A percentile compares a stretch with the other conserved stretches of the same genome.
Conservation (phyloP, 345 rosid genomes). For the Combretum micranthum region DNA sequence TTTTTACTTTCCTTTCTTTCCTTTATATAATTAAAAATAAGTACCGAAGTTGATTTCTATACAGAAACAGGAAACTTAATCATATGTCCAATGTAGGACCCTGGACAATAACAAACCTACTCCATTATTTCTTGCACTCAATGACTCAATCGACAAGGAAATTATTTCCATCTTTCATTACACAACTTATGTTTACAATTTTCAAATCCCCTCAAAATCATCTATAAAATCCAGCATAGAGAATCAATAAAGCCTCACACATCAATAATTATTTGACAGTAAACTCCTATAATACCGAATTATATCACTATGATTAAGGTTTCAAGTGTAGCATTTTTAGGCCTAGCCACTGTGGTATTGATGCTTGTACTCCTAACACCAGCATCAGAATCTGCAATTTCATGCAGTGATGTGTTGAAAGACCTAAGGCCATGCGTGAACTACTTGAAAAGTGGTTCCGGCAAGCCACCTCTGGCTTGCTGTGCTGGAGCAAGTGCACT, state of each 20-base stretch:
- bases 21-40: too few relatives aligned
- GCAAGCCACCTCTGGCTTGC: conserved; percentile 51
- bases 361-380: conserved; percentile 24
- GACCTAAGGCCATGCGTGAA: conserved; percentile 64
- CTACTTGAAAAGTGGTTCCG: conserved; percentile 51
- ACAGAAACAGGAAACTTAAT: too few relatives aligned
- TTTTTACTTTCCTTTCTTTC: too few relatives aligned
- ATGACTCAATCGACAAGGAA: neutral
- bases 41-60: too few relatives aligned
- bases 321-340: conserved; percentile 8
- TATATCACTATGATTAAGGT: conserved; percentile 14
- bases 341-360: conserved; percentile 11
- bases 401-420: conserved; percentile 50
- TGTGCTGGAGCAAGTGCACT: conserved; percentile 49
- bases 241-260: neutral
- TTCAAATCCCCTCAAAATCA: conserved; percentile 9
- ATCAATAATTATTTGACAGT: too few relatives aligned
- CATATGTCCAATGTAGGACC: too few relatives aligned
- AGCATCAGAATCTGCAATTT: conserved; percentile 37
- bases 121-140: conserved; percentile 15
- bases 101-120: too few relatives aligned
- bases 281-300: neutral
- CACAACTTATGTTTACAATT: conserved; percentile 3
- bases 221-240: conserved; percentile 6
- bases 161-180: neutral